Conservation (phyloP, 1,284 basidiomycete species). For the Leccinum subrobustum region DNA sequence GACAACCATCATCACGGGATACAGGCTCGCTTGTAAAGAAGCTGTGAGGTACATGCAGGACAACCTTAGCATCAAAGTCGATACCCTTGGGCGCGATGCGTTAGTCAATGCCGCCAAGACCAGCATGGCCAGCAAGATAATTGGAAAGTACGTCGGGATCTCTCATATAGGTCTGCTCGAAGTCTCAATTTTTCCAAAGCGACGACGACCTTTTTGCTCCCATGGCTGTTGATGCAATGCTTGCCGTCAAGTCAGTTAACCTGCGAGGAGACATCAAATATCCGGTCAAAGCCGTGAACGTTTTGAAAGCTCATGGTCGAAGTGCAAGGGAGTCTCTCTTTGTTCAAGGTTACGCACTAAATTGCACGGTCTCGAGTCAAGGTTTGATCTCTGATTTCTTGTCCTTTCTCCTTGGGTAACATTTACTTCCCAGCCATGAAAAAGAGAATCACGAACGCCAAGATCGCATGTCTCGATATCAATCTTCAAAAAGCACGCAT, state of each 20-base stretch:
- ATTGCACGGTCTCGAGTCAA: constrained; percentile 98
- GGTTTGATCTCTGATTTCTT: constrained; percentile 47
- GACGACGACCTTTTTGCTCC: constrained; percentile 99
- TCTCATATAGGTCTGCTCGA: constrained; percentile 3
- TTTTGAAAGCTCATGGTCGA: constrained; percentile 98
- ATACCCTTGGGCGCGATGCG: constrained; percentile 87
- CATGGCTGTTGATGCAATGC: constrained; percentile 98
- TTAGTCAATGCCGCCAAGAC: constrained; percentile 98
- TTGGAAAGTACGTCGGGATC: constrained; percentile 70
- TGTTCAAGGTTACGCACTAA: constrained; percentile 96
- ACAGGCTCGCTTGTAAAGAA: constrained; percentile 95
- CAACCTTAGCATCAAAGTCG: constrained; percentile 94
- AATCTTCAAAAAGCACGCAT: constrained; percentile 97
- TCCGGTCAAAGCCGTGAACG: constrained; percentile 98
- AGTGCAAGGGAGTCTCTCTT: constrained; percentile 95
- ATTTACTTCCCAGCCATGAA: constrained; percentile 80
- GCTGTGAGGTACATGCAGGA: constrained; percentile 99
- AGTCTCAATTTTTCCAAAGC: constrained; percentile 42
- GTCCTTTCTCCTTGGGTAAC: constrained; percentile 5
- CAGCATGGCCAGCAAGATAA: constrained; percentile 99
- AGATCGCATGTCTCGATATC: constrained; percentile 98
- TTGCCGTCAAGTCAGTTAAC: constrained; percentile 95
- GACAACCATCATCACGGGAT: constrained; percentile 99
- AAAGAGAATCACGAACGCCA: constrained; percentile 88
- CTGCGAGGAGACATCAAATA: constrained; percentile 96